Conservation (phyloP, 345 rosid genomes). For the Eucalyptus cloeziana region DNA sequence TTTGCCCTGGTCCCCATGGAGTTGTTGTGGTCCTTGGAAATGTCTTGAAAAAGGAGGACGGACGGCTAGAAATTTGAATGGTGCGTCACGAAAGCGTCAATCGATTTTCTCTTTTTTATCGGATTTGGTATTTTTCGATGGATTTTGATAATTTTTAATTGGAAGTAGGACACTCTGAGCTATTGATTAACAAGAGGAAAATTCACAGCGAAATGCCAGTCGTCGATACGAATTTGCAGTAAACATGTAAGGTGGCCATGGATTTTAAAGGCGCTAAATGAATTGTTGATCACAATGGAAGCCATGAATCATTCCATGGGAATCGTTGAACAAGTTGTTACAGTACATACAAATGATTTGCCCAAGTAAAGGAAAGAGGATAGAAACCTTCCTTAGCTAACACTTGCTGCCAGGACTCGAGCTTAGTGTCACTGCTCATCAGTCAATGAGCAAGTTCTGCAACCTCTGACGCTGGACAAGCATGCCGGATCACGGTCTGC, state of each 20-base stretch:
- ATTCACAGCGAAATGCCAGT: rapidly evolving
- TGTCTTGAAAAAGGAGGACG: background rate
- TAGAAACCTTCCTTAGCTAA: background rate
- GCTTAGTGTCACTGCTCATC: background rate
- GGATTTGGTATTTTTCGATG: background rate
- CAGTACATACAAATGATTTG: background rate
- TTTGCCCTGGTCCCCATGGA: background rate
- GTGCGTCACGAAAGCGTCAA: background rate
- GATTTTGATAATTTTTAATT: background rate
- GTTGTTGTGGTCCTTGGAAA: background rate
- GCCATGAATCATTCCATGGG: background rate
- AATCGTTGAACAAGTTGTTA: background rate
- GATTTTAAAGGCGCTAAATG: background rate
- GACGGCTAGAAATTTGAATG: background rate
- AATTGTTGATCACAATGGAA: background rate
- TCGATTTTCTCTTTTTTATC: background rate
- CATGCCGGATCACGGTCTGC: background rate
- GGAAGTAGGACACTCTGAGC: background rate
- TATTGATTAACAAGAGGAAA: background rate
- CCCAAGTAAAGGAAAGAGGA: background rate
- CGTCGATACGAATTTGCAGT: background rate
- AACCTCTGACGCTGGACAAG: background rate
- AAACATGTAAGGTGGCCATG: background rate
- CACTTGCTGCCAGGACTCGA: background rate
- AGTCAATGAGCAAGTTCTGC: background rate